phyloP scores from a whole-genome alignment of 179 eudicot species.

The Beta macrorhiza region DNA sequence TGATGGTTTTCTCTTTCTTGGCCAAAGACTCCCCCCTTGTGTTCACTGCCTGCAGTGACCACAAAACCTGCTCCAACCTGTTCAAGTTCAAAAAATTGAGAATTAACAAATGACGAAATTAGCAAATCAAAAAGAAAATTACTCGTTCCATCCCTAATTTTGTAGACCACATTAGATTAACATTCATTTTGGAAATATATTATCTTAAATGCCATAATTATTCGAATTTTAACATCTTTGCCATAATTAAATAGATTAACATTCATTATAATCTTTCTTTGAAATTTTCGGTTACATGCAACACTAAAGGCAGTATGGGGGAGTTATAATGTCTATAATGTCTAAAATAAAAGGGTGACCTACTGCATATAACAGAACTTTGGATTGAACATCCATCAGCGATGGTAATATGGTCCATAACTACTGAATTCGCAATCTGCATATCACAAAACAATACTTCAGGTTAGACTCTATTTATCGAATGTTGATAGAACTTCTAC shows the following conservation, averaged over 20 bases:
- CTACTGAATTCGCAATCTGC: constrained; percentile 87
- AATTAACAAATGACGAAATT: not conserved
- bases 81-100: not conserved
- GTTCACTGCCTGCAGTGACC: constrained; percentile 78
- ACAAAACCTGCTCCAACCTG: constrained; percentile 95
- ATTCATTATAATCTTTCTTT: not conserved
- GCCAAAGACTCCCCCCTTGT: constrained; percentile 84
- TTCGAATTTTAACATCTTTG: not conserved
- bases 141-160: not conserved
- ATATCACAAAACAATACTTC: constrained; percentile 3
- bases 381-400: constrained; percentile 95
- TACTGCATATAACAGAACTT: constrained; percentile 85
- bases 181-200: not conserved
- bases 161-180: not conserved
- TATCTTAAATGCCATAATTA: not conserved
- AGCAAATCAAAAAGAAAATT: not conserved
- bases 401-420: constrained; percentile 83
- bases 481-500: not conserved
- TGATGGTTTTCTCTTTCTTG: constrained; percentile 52
- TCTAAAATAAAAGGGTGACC: not conserved
- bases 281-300: not conserved
- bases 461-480: not conserved
- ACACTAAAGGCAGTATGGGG: not conserved
- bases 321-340: not conserved
- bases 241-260: not conserved